Conservation (phyloP, 2,329 filamentous ascomycete species). For the Fusarium piperis region DNA sequence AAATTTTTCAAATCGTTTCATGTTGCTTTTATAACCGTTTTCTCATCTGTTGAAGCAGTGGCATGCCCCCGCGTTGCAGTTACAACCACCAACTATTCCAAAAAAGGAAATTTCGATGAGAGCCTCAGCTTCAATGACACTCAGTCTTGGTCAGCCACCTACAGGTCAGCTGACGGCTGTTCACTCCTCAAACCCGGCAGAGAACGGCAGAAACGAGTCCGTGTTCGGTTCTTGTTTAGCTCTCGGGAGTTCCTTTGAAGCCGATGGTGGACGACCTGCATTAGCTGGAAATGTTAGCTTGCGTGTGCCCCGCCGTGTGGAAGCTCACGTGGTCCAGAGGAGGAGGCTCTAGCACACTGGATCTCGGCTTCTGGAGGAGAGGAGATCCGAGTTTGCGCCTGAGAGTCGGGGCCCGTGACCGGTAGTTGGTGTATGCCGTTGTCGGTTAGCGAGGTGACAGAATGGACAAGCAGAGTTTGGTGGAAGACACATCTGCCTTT, state of each 20-base stretch:
- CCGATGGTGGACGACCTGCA: not conserved
- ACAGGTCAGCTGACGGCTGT: not conserved
- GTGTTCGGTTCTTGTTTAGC: not conserved
- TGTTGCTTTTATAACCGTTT: slow-evolving; percentile 4
- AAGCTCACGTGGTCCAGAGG: not conserved
- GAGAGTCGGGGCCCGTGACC: not conserved
- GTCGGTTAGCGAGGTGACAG: not conserved
- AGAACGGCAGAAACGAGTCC: not conserved
- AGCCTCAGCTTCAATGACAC: not conserved
- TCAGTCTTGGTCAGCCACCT: not conserved
- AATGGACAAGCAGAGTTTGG: not conserved
- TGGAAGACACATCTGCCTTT: not conserved
- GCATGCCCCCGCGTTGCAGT: not conserved
- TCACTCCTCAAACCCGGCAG: not conserved
- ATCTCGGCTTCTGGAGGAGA: not conserved
- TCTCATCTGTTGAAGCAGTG: not conserved
- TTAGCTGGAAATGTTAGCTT: not conserved
- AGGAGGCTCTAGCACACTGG: not conserved
- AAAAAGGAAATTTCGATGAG: slow-evolving; percentile 7
- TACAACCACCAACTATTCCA: not conserved
- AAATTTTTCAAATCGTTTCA: not conserved
- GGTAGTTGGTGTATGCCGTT: not conserved
- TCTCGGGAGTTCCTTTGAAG: not conserved
- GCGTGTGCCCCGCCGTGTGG: not conserved
- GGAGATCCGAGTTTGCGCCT: not conserved